A percentile compares a stretch with the other conserved stretches of the same genome.
These are phyloP conservation scores for Scortechinia acanthostroma DNA, from an alignment of 2,329 filamentous ascomycete species.

Conservation along the genomic window DNA sequence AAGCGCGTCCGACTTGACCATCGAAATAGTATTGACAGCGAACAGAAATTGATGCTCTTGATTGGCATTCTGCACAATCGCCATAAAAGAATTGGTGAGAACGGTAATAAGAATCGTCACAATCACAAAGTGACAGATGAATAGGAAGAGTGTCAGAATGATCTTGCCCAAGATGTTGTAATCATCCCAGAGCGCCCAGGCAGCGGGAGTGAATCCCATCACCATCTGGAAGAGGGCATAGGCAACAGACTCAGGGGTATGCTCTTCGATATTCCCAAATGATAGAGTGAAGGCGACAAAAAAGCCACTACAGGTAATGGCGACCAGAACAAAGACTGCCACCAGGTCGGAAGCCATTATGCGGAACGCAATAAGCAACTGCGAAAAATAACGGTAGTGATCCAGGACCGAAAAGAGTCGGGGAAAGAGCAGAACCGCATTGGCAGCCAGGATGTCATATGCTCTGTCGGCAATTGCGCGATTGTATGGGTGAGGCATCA, in stretches of 20 bases:
- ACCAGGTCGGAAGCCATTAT: conserved; percentile 87
- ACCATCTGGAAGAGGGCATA: conserved; percentile 89
- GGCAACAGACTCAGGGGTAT: conserved; percentile 68
- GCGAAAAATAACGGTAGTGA: conserved; percentile 92
- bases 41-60: conserved; percentile 91
- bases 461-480: conserved; percentile 67
- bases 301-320: conserved; percentile 87
- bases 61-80: conserved; percentile 84
- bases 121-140: conserved; percentile 91
- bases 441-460: conserved; percentile 88
- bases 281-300: conserved; percentile 90
- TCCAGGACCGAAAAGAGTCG: conserved; percentile 88
- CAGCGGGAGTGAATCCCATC: conserved; percentile 92
- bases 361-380: conserved; percentile 85
- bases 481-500: conserved; percentile 68
- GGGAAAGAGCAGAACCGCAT: conserved; percentile 81
- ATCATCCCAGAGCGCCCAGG: conserved; percentile 76
- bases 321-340: conserved; percentile 75
- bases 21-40: conserved; percentile 91
- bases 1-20: conserved; percentile 95
- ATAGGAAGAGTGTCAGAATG: conserved; percentile 75
- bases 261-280: conserved; percentile 40
- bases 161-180: conserved; percentile 75
- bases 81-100: conserved; percentile 93
- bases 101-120: conserved; percentile 93